A percentile compares a stretch with the other conserved stretches of the same genome.
phyloP scores from a whole-genome alignment of 2,329 filamentous ascomycete genomes.

The Fusarium sp. region DNA sequence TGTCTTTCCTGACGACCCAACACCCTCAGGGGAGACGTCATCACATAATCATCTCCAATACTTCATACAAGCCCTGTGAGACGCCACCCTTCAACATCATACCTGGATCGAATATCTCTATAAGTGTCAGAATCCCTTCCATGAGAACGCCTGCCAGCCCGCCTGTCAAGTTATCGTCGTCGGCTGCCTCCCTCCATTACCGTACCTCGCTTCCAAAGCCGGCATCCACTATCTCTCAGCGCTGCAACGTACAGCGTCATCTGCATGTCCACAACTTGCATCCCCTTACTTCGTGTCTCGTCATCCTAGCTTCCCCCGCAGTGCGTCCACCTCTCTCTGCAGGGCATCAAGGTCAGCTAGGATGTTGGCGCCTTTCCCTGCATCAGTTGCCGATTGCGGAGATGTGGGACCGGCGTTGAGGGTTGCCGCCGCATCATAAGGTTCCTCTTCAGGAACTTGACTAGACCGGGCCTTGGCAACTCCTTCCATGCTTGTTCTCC shows the following conservation, averaged over 20 bases:
- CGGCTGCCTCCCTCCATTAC: slow-evolving; percentile 12
- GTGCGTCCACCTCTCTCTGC: slow-evolving; percentile 80
- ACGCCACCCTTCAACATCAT: slow-evolving; percentile 9
- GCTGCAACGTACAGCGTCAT: slow-evolving; percentile 18
- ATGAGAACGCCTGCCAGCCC: slow-evolving; percentile 31
- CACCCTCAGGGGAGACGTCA: slow-evolving; percentile 27
- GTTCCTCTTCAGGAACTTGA: slow-evolving; percentile 33
- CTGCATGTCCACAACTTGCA: background rate
- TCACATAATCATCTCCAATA: slow-evolving; percentile 36
- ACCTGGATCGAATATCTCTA: slow-evolving; percentile 32
- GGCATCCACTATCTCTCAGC: slow-evolving; percentile 15
- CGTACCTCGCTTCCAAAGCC: slow-evolving; percentile 11
- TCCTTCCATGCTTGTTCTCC: slow-evolving; percentile 51
- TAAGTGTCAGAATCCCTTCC: slow-evolving; percentile 30
- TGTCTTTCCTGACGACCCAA: slow-evolving; percentile 15
- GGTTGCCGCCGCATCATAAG: slow-evolving; percentile 3
- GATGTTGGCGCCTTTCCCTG: slow-evolving; percentile 66
- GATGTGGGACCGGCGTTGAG: slow-evolving; percentile 27
- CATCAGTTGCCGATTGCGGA: slow-evolving; percentile 32
- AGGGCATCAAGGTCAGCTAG: slow-evolving; percentile 78
- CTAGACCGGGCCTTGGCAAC: slow-evolving; percentile 33
- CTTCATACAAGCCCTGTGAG: slow-evolving; percentile 19
- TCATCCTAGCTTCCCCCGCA: slow-evolving; percentile 54
- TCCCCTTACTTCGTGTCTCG: slow-evolving; percentile 3
- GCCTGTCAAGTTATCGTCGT: slow-evolving; percentile 22